Evolutionary conservation across 257 asterid genomes (phyloP), one percentile per base, ranked within the genome.

Genomic region (Striga asiatica): DNA sequence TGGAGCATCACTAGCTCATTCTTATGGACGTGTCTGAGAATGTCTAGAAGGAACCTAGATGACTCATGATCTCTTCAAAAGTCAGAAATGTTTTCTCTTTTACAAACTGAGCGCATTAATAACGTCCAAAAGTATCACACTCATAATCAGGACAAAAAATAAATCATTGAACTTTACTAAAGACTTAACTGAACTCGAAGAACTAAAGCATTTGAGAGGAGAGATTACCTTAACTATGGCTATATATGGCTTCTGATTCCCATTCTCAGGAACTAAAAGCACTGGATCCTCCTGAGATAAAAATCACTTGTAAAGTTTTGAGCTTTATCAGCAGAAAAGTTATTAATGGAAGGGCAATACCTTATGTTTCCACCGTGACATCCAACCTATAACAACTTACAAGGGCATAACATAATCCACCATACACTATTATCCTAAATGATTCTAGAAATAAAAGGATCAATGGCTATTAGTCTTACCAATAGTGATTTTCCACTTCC

Each of bases 191-290:
- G 20, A 59, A 31, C 11, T 14, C 10, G 37, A 57, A 24, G 37
- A 51, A 56, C 65, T 16, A 19, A 32, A 19, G 41, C 46, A 22
- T 35, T 28, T 35, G 20, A 16, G 60, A 20, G 62, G n/a, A 66
- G 25, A 59, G 49, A 47, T 54, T 73, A 87, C 98, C 98, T 87
- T 87, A 39, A 91, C 84, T 66, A 91, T 84, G 71, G 95, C 98
- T 66, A 87, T 89, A 24, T 87, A 82, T 14, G 97, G 97, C 74
- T 87, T 87, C 81, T 80, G 85, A n/a, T 54, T 45, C 55, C 23
- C 7, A 34, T 57, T 62, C 75, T 82, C 94, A 6, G 97, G 95
- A 63, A 73, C 86, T 63, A 87, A 62, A 61, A 91, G 93, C 67
- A 91, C 93, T 11, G 88, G 73, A 71, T 91, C 98, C 84, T 84